Percentiles rank a stretch among this genome's conserved stretches.
phyloP scores from a whole-genome alignment of 2,329 filamentous ascomycete genomes.

The Bipolaris cookei region DNA sequence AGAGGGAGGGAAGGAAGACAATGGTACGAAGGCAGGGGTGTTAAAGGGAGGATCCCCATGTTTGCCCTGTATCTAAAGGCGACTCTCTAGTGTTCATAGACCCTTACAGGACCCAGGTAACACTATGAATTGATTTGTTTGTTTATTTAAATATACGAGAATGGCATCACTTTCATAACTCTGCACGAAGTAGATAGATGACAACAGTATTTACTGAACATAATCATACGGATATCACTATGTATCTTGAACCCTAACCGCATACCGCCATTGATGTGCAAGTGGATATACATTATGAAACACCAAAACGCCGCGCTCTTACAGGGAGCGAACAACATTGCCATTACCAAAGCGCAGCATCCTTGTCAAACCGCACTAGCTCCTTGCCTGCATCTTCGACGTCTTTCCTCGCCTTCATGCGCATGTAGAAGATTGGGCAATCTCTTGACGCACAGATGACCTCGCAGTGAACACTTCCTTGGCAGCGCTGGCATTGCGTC shows the following conservation, averaged over 20 bases:
- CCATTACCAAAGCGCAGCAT: constrained; percentile 70
- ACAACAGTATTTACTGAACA: neutral
- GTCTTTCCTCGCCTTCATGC: constrained; percentile 99
- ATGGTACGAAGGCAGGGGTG: too few species aligned
- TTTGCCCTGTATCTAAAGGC: too few species aligned
- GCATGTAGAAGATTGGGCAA: constrained; percentile 99
- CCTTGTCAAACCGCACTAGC: constrained; percentile 84
- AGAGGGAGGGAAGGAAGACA: too few species aligned
- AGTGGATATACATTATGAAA: constrained; percentile 3
- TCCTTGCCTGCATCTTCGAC: constrained; percentile 94
- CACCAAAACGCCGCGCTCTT: constrained; percentile 10
- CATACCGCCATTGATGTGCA: neutral
- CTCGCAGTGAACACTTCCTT: constrained; percentile 97
- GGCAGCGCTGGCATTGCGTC: constrained; percentile 98
- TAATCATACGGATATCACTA: constrained; percentile 5
- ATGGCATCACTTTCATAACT: too few species aligned
- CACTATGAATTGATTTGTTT: too few species aligned
- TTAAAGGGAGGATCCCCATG: too few species aligned
- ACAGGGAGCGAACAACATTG: neutral
- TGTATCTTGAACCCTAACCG: neutral
- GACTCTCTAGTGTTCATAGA: too few species aligned
- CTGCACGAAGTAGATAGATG: neutral
- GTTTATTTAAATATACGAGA: too few species aligned
- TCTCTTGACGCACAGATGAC: constrained; percentile 97
- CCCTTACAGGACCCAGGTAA: too few species aligned